Evolutionary conservation across 2,329 filamentous ascomycete species (phyloP), one percentile per base, ranked within the genome.

Genomic region (Paraphoma sp.): DNA sequence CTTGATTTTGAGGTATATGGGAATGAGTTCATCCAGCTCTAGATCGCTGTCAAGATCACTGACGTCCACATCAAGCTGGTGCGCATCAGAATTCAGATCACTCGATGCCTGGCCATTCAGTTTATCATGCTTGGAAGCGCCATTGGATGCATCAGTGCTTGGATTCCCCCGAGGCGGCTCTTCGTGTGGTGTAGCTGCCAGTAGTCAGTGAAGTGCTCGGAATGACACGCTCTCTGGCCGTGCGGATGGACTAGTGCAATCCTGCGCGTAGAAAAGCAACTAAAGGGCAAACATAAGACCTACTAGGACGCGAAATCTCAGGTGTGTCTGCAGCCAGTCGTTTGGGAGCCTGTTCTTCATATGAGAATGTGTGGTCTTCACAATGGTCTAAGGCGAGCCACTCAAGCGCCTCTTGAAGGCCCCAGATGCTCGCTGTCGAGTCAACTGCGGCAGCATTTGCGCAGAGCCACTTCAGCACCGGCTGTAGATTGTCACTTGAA

Each of bases 371-470:
- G 65, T 93, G 89, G 1, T 87, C 84, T 60, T 83, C 79, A 12
- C 83, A 79, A 66, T 89, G 91, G 71, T 95, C 86, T 62, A 91
- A 81, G n/a, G 92, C 91, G 51, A 98, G 83, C 92, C 93, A 97
- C 67, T 97, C 92, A 17, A 99, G 76, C 28, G 91, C 88, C 76
- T 97, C 93, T 59, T 96, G 89, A 36, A 98, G 79, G 9, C 93
- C 93, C 91, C 92, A 96, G 12, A 93, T 84, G 43, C 83, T 83
- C 18, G 80, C 69, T 2, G 82, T 79, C 52, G 89, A 83, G 59
- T 87, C 87, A n/a, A 75, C 30, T 36, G 63, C 63, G 38, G 62
- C 68, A 18, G 76, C 74, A 55, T 75, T 68, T 12, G 72, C 72
- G 50, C 73, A 76, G 0, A 76, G 60, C 74, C 74, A 76, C 49